Conservation (phyloP, 2,329 filamentous ascomycete species). For the Xylariales sp. region DNA sequence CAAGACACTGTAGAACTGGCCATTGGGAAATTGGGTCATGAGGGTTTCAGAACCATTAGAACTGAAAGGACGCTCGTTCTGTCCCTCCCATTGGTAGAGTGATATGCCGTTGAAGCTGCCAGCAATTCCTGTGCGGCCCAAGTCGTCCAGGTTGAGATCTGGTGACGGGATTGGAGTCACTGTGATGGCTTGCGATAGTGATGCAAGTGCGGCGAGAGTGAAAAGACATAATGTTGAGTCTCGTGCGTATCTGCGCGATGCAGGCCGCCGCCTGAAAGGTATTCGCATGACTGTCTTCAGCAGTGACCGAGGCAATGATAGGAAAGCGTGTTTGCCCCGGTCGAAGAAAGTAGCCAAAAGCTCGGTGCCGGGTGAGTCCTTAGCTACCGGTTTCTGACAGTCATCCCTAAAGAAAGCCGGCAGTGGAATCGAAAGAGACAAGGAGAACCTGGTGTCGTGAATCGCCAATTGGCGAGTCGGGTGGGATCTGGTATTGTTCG, state of each 20-base stretch:
- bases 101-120: constrained; percentile 92
- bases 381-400: constrained; percentile 3
- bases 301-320: constrained; percentile 20
- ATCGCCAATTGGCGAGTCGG: constrained; percentile 4
- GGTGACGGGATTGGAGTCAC: constrained; percentile 61
- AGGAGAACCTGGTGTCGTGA: constrained; percentile 2
- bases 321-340: constrained; percentile 17
- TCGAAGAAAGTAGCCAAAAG: constrained; percentile 13
- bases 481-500: too few relatives aligned
- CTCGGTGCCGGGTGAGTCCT: not conserved
- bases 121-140: constrained; percentile 79
- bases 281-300: constrained; percentile 41
- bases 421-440: not conserved
- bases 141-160: constrained; percentile 70
- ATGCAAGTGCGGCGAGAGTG: constrained; percentile 36
- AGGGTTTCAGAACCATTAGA: constrained; percentile 79
- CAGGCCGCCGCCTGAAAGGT: constrained; percentile 37
- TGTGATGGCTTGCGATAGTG: constrained; percentile 44
- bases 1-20: constrained; percentile 69
- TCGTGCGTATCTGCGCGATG: constrained; percentile 28
- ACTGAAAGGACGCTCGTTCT: constrained; percentile 62
- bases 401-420: constrained; percentile 3
- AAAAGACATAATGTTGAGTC: constrained; percentile 28
- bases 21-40: constrained; percentile 78
- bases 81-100: constrained; percentile 78